These are phyloP conservation scores for Pseudocercospora crystallina DNA, from an alignment of 2,329 filamentous ascomycete genomes.

Conservation along the genomic window DNA sequence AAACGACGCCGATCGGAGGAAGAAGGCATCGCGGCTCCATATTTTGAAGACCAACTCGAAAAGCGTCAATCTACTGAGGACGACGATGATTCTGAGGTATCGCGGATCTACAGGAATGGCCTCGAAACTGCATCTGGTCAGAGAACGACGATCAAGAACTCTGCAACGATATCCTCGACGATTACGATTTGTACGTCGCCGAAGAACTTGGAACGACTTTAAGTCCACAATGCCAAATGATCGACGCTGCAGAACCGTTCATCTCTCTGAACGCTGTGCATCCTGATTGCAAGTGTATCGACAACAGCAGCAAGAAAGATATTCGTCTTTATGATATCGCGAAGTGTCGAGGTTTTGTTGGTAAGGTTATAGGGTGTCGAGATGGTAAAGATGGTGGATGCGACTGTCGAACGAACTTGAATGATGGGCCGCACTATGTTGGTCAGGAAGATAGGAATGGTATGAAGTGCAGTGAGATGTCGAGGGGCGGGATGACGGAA, in stretches of 20 bases:
- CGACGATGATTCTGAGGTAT: no score
- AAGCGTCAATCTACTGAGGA: no score
- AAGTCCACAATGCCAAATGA: neutral
- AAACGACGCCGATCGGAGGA: neutral
- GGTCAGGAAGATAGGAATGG: neutral
- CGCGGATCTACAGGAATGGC: neutral
- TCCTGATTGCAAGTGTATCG: neutral
- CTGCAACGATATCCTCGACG: neutral
- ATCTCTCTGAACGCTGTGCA: neutral
- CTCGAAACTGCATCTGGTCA: neutral
- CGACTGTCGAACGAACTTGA: conserved; percentile 3
- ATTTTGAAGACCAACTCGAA: neutral
- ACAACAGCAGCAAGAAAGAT: neutral
- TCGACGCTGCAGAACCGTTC: neutral
- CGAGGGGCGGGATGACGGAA: conserved; percentile 1
- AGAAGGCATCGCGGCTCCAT: neutral
- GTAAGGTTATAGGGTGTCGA: neutral
- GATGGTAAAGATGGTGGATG: conserved; percentile 2
- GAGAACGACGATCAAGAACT: neutral
- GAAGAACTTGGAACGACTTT: neutral
- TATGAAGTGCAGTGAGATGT: neutral
- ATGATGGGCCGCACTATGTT: neutral
- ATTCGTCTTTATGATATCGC: neutral
- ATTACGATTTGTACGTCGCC: neutral
- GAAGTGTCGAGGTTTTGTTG: neutral